Evolutionary conservation across 2,329 filamentous ascomycete genomes (phyloP), one percentile per base, ranked within the genome.

Genomic region (Pseudogymnoascus sp.): DNA sequence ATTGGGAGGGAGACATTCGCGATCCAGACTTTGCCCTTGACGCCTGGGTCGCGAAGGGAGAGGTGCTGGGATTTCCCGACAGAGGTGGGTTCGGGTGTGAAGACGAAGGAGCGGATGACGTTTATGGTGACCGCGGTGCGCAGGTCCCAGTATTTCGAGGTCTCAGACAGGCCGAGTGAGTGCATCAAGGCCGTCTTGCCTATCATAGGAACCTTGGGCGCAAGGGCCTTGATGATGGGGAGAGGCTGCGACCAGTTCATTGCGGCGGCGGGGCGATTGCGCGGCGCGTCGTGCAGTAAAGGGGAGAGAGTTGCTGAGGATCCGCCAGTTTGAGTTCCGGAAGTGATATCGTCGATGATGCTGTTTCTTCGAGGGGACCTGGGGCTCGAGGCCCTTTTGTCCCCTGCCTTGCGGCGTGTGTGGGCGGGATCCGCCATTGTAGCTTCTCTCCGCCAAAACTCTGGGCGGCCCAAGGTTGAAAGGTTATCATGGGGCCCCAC

Each of bases 1-100:
- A 77, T 76, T 0, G 85, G 82, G 14, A 91, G 77, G 0, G 81
- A 83, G 44, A 89, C 86, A 62, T 85, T 88, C 69, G 86, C 87
- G 24, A 96, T 81, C 93, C 93, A 97, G 67, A 95, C 85, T 50
- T 83, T 84, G 3, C 91, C 91, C 72, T 90, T 92, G 71, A 96
- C 79, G 0, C 84, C 86, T 0, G 82, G 82, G 62, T 89, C 88
- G 64, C 79, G 83, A 50, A 83, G 76, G 1, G 84, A 82, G n/a
- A 83, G 69, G 44, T 76, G 78, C 74, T 97, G 93, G 6, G 82
- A 76, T 65, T 85, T 81, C 0, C 81, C 78, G 24, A 96, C 76
- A 2, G 78, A 76, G 24, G 63, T 33, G 19, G 64, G 64, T 26
- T 70, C 61, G 59, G 66, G 67, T 62, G 70, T 62, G 13, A 74